Base-by-base conservation (phyloP, 2,329 filamentous ascomycete species). In the Alternaria atra region DNA sequence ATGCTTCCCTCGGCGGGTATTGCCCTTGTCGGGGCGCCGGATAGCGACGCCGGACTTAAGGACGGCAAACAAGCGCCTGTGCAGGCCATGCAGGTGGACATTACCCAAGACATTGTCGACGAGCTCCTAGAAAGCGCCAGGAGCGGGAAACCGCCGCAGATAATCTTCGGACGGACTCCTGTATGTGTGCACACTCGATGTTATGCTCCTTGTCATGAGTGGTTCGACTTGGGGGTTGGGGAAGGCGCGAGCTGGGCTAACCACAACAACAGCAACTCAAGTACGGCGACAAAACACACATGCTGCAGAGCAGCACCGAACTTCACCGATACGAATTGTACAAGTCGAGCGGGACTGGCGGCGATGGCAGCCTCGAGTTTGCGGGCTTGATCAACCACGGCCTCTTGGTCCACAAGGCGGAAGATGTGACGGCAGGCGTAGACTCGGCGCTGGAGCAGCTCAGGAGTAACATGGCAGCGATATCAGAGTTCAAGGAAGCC, bases 371-470 rank as follows among this genome's bases (percentile, higher is more conserved):
- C 58, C 75, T 88, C 70, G 83, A 83, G 60, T 88, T 89, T 69
- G 79, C 83, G 27, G 86, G 86, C 43, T 73, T 86, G 25, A 79
- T 89, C 67, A 86, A 84, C 73, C 86, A 89, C 72, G 84, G 80
- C 63, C 80, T 88, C 35, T 81, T 75, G 6, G 82, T 87, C 35
- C 81, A 85, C 69, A 84, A 84, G 75, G 84, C 83, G 39, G 81
- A 84, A 73, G 80, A 84, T 72, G 84, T 81, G 35, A 85, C 83
- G 43, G 84, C 84, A 29, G 85, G 84, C 62, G 84, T 84, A 39
- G 87, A 90, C 73, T 83, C 85, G 61, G 87, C 87, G 29, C 76
- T 89, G 74, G 85, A 85, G 54, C 83, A 82, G 39, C 80, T 90
- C 55, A 84, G 88, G 75, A 86, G 82, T 73, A 88, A 82, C 69